Percentiles rank a stretch among this genome's conserved stretches.
phyloP scores from a whole-genome alignment of 192 early-diverging fungal species.

The Geosiphon pyriformis region DNA sequence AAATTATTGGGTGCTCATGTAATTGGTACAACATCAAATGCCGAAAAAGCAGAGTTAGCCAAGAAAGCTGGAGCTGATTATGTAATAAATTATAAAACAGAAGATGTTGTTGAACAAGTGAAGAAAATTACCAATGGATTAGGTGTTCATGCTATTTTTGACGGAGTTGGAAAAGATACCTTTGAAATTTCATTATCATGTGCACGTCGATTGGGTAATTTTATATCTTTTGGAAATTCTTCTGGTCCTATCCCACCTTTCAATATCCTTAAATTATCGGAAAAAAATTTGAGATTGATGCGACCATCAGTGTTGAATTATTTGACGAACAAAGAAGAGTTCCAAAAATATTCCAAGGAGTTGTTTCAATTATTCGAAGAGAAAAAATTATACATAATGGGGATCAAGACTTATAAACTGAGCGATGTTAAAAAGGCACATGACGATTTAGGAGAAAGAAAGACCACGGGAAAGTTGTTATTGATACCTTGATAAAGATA shows the following conservation, averaged over 20 bases:
- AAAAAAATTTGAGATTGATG: slow-evolving; percentile 70
- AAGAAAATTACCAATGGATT: slow-evolving; percentile 64
- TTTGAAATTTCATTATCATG: slow-evolving; percentile 68
- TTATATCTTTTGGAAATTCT: slow-evolving; percentile 88
- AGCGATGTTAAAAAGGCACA: slow-evolving; percentile 73
- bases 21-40: slow-evolving; percentile 76
- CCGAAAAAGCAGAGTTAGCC: slow-evolving; percentile 64
- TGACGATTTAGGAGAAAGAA: slow-evolving; percentile 65
- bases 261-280: slow-evolving; percentile 47
- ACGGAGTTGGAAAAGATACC: slow-evolving; percentile 88
- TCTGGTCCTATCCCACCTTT: slow-evolving; percentile 72
- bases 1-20: slow-evolving; percentile 76
- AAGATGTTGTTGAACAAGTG: slow-evolving; percentile 61
- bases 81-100: slow-evolving; percentile 60
- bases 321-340: slow-evolving; percentile 62
- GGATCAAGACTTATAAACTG: slow-evolving; percentile 74
- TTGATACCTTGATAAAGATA: slow-evolving; percentile 29
- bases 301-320: slow-evolving; percentile 73
- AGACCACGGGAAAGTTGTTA: slow-evolving; percentile 68
- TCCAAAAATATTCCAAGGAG: slow-evolving; percentile 49
- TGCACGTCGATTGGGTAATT: slow-evolving; percentile 56
- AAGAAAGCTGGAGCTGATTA: slow-evolving; percentile 61
- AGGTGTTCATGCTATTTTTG: slow-evolving; percentile 78
- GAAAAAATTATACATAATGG: slow-evolving; percentile 57
- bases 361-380: slow-evolving; percentile 56